phyloP scores from a whole-genome alignment of 1,139 yeast genomes.

The Schizosaccharomyces versatilis region DNA sequence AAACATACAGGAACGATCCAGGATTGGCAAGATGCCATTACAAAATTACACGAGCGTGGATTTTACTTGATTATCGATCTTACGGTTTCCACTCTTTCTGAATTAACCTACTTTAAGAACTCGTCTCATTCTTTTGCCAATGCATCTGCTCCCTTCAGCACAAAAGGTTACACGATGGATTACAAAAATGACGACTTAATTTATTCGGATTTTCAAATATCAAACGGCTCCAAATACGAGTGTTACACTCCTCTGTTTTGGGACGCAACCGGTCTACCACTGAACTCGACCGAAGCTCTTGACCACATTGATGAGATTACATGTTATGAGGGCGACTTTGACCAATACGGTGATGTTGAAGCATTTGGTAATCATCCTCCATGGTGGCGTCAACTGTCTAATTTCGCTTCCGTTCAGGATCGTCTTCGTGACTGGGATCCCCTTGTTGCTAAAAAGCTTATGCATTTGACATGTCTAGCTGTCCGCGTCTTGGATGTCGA shows the following conservation, averaged over 20 bases:
- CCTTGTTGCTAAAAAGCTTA: slow-evolving; percentile 4
- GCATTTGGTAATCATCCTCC: slow-evolving; percentile 10
- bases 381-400: slow-evolving; percentile 10
- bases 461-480: slow-evolving; percentile 5
- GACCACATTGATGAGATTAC: neutral
- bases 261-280: slow-evolving; percentile 5
- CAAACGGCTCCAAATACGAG: slow-evolving; percentile 4
- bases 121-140: slow-evolving; percentile 3
- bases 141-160: slow-evolving; percentile 5
- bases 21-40: slow-evolving; percentile 7
- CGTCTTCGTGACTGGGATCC: slow-evolving; percentile 10
- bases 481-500: slow-evolving; percentile 7
- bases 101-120: slow-evolving; percentile 1
- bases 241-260: slow-evolving; percentile 5
- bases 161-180: slow-evolving; percentile 3
- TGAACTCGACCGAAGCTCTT: neutral
- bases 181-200: slow-evolving; percentile 3
- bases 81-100: slow-evolving; percentile 8
- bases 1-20: slow-evolving; percentile 6
- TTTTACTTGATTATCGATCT: slow-evolving; percentile 7
- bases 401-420: slow-evolving; percentile 10
- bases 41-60: slow-evolving; percentile 6
- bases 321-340: slow-evolving; percentile 7
- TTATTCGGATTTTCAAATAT: slow-evolving; percentile 6
- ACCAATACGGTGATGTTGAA: slow-evolving; percentile 9